Percentiles rank a stretch among this genome's conserved stretches.
Conservation (phyloP, 1,284 basidiomycete genomes). For the Fomes fomentarius region DNA sequence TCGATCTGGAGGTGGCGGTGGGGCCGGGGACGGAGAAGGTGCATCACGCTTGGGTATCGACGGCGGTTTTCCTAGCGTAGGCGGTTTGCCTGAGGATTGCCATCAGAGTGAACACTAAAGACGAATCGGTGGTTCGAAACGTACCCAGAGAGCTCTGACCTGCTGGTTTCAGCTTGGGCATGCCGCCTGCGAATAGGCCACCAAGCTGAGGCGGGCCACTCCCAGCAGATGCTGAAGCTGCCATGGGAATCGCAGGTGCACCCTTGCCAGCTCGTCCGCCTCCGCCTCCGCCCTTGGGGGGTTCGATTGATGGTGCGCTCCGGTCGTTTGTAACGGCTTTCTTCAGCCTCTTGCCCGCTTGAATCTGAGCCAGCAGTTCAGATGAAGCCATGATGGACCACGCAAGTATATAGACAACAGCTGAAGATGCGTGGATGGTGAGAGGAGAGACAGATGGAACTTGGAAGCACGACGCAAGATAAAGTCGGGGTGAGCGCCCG, state of each 20-base stretch:
- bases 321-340: constrained; percentile 84
- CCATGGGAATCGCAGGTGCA: constrained; percentile 41
- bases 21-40: constrained; percentile 31
- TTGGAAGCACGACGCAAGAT: not conserved
- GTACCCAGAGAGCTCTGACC: constrained; percentile 61
- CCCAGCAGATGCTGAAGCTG: constrained; percentile 46
- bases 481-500: not conserved
- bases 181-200: constrained; percentile 86
- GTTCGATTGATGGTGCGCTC: constrained; percentile 70
- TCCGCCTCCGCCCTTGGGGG: constrained; percentile 45
- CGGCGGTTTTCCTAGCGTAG: constrained; percentile 68
- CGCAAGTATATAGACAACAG: not conserved
- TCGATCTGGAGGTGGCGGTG: constrained; percentile 38
- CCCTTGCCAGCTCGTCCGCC: constrained; percentile 38
- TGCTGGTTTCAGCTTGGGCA: constrained; percentile 86
- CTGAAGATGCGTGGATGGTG: not conserved
- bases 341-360: constrained; percentile 79
- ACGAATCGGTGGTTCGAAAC: constrained; percentile 24
- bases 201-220: constrained; percentile 80
- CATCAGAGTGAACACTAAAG: not conserved
- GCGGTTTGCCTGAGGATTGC: constrained; percentile 54
- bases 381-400: constrained; percentile 61
- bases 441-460: not conserved
- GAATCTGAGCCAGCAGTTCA: constrained; percentile 75
- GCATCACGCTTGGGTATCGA: constrained; percentile 57